Evolutionary conservation across 2,329 filamentous ascomycete genomes (phyloP).

Genomic region (Fusarium staphyleae): DNA sequence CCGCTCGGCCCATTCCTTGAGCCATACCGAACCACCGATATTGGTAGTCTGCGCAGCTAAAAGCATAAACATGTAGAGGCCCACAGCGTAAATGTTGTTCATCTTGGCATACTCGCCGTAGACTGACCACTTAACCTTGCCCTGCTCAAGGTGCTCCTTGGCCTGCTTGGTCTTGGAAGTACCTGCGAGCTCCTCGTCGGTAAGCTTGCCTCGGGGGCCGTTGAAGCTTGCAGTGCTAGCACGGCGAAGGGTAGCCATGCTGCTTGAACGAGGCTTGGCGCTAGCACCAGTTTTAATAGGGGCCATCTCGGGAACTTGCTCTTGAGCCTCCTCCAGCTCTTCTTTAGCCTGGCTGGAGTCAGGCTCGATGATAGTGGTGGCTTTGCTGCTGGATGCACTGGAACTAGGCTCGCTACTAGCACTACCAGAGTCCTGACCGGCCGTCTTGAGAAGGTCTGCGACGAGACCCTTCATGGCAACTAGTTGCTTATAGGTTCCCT

Average conservation of each 20-base stretch:
- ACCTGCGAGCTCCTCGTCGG: slow-evolving; percentile 79
- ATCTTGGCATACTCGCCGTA: slow-evolving; percentile 95
- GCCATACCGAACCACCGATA: slow-evolving; percentile 88
- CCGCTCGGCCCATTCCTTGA: slow-evolving; percentile 88
- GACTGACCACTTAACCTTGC: slow-evolving; percentile 95
- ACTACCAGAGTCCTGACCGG: slow-evolving; percentile 64
- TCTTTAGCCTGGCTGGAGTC: slow-evolving; percentile 64
- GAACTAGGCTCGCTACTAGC: slow-evolving; percentile 52
- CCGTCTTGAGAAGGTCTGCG: slow-evolving; percentile 80
- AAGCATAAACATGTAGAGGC: slow-evolving; percentile 78
- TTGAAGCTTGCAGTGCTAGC: slow-evolving; percentile 92
- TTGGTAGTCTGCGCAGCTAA: slow-evolving; percentile 81
- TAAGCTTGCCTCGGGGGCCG: slow-evolving; percentile 82
- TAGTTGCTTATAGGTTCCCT: slow-evolving; percentile 88
- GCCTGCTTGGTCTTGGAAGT: slow-evolving; percentile 80
- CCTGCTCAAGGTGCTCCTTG: slow-evolving; percentile 90
- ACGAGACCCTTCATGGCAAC: slow-evolving; percentile 95
- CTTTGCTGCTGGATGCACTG: slow-evolving; percentile 58
- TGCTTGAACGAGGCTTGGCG: slow-evolving; percentile 68
- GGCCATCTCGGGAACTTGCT: slow-evolving; percentile 76
- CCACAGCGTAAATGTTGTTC: slow-evolving; percentile 86
- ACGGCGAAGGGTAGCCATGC: slow-evolving; percentile 81
- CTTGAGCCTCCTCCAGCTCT: slow-evolving; percentile 79
- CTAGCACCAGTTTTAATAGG: slow-evolving; percentile 69
- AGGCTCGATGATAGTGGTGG: slow-evolving; percentile 63